phyloP scores from a whole-genome alignment of 1,139 yeast species.

The Candida neerlandica region DNA sequence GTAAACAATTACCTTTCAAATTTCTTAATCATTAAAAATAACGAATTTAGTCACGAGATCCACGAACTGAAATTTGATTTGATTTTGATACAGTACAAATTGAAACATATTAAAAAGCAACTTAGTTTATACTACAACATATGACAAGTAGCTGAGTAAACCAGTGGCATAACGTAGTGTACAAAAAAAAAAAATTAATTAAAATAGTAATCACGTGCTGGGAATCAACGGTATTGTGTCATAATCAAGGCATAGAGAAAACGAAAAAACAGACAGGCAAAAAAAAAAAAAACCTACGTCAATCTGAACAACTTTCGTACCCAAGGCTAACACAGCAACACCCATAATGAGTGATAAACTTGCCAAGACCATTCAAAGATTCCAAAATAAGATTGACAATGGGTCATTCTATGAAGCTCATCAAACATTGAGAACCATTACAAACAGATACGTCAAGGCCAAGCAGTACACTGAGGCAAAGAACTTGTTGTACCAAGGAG shows the following conservation, averaged over 20 bases:
- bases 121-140: background rate
- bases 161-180: no score
- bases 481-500: conserved; percentile 71
- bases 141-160: background rate
- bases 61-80: conserved; percentile 1
- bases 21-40: background rate
- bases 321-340: background rate
- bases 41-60: background rate
- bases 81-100: conserved; percentile 1
- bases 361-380: conserved; percentile 62
- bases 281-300: conserved; percentile 1
- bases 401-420: conserved; percentile 94
- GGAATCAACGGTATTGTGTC: no score
- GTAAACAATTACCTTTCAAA: conserved; percentile 8
- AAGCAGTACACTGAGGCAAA: conserved; percentile 71
- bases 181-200: no score
- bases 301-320: background rate
- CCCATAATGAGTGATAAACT: conserved; percentile 43
- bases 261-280: conserved; percentile 1
- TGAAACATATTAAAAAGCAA: background rate
- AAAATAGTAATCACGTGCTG: no score
- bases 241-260: background rate
- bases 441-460: conserved; percentile 75
- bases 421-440: conserved; percentile 87
- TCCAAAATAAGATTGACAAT: conserved; percentile 66